Base-by-base conservation (phyloP, 179 eudicot species). In the Heliamphora pulchella region DNA sequence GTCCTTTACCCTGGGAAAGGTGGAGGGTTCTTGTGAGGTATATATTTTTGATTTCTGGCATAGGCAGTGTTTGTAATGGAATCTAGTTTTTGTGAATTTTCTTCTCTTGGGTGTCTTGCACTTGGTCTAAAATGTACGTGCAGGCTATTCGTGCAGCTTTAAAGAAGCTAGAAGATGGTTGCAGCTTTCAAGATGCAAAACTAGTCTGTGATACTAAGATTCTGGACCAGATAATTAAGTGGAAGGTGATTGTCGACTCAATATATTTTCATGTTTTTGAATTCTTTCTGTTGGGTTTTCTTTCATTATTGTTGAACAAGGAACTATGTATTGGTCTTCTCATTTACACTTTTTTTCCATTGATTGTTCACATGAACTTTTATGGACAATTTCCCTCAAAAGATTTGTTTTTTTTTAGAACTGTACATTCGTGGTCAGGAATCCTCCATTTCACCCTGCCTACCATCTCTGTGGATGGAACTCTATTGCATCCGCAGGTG, bases 111-210 rank as follows among this genome's bases (percentile, higher is more conserved):
- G 10, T 13, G 74, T 67, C 58, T 63, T 47, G 44, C 39, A 39
- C 54, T 31, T 41, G 43, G 15, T 46, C 15, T 46, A 17, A 63
- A n/a, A 15, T 80, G 78, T 54, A 72, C 83, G 75, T 81, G 81
- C 88, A 91, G 95, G 91, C 95, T 76, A 80, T 94, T 82, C 86
- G 70, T 71, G 83, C 87, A 78, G 97, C 97, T 77, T 41, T 89
- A 80, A 77, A 89, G 81, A 88, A 81, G 86, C 86, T 94, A 43
- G 82, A 91, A 46, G 83, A 81, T 79, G 97, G 96, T 68, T 85
- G 92, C 83, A 87, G 86, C 68, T 47, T 91, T 81, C 93, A 92
- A 78, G 92, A 87, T 83, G 98, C 98, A 79, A 92, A 82, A 87
- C 86, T 86, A 79, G 86, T 91, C 48, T 94, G 97, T 81, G 87